phyloP scores from a whole-genome alignment of 164 flowering plant species.

The Macadamia tetraphylla region DNA sequence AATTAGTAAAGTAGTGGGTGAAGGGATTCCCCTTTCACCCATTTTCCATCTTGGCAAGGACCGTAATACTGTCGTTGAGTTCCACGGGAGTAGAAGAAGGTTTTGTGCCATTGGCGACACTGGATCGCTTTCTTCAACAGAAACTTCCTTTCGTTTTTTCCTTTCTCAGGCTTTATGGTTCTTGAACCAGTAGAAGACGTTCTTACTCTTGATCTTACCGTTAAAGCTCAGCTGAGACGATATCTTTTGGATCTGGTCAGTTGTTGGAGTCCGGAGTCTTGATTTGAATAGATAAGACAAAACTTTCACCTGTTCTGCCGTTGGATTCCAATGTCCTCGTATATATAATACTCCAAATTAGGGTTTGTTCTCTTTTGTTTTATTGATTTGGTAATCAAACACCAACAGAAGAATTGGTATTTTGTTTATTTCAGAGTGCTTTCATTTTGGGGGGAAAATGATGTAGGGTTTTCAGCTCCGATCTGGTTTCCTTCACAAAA shows the following conservation, averaged over 20 bases:
- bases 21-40: no score
- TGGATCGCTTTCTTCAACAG: slow-evolving; percentile 20
- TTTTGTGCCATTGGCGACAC: slow-evolving; percentile 1
- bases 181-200: slow-evolving; percentile 97
- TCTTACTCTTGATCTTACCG: slow-evolving; percentile 96
- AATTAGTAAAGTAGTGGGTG: no score
- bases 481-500: no score
- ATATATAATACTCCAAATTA: slow-evolving; percentile 17
- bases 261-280: slow-evolving; percentile 84
- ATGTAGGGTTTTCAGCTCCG: slow-evolving; percentile 11
- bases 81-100: no score
- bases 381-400: slow-evolving; percentile 12
- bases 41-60: no score
- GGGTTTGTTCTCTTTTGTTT: slow-evolving; percentile 2
- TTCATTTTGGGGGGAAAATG: slow-evolving; percentile 40
- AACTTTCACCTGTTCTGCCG: slow-evolving; percentile 83
- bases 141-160: slow-evolving; percentile 71
- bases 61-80: no score
- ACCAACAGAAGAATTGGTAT: slow-evolving; percentile 10
- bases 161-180: slow-evolving; percentile 91
- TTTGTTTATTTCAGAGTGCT: slow-evolving; percentile 28
- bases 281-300: slow-evolving; percentile 84
- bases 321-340: slow-evolving; percentile 93
- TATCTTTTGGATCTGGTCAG: slow-evolving; percentile 93
- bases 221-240: slow-evolving; percentile 87